Percentiles rank a stretch among this genome's conserved stretches.
Evolutionary conservation across 208 protist genomes (phyloP).

Genomic region (Leishmania mexicana): DNA sequence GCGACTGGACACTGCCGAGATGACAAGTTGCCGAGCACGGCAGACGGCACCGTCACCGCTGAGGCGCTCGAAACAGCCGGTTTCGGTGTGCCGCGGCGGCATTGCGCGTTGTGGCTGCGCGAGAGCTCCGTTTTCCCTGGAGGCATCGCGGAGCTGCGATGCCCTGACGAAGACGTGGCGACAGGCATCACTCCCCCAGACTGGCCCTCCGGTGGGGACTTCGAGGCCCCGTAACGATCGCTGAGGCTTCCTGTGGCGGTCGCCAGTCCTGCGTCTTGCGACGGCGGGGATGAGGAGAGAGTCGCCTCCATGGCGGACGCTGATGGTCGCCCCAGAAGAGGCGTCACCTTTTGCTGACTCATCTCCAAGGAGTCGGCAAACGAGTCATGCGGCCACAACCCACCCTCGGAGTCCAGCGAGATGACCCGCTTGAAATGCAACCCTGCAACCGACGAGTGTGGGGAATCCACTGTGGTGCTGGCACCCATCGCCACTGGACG

Average conservation of each 20-base stretch:
- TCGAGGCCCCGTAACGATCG: background rate
- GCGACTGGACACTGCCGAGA: background rate
- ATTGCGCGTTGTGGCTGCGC: conserved; percentile 2
- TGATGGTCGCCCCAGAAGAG: conserved; percentile 8
- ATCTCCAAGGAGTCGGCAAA: conserved; percentile 32
- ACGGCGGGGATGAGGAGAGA: background rate
- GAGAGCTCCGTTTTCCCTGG: conserved; percentile 3
- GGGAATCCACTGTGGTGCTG: conserved; percentile 24
- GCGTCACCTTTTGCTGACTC: conserved; percentile 18
- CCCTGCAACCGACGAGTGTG: conserved; percentile 19
- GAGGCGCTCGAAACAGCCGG: background rate
- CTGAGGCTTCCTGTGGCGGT: background rate
- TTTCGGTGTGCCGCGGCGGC: conserved; percentile 4
- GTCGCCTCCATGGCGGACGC: conserved; percentile 4
- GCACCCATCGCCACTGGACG: conserved; percentile 9
- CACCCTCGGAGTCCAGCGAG: conserved; percentile 30
- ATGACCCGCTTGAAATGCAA: conserved; percentile 40
- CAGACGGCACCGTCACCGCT: background rate
- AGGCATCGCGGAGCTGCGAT: background rate
- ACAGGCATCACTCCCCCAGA: background rate
- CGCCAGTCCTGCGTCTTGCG: background rate
- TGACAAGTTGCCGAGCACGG: background rate
- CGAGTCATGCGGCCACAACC: conserved; percentile 25
- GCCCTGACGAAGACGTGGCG: conserved; percentile 5
- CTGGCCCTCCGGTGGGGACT: background rate